Evolutionary conservation across 257 asterid genomes (phyloP), one percentile per base, ranked within the genome.

Genomic region (Echium plantagineum): DNA sequence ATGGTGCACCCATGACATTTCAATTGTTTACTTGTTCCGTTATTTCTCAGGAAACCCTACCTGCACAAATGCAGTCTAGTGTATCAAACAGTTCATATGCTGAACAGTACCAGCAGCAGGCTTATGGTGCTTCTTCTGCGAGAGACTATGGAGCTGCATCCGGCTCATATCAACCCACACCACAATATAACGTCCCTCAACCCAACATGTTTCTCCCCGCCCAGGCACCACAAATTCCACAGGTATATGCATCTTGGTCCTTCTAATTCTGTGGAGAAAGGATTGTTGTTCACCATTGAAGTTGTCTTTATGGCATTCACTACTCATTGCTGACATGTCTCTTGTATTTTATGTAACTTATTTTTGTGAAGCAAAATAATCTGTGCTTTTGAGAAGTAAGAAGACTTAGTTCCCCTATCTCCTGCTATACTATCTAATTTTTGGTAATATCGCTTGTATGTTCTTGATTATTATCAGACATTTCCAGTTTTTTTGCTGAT

Each of bases 141-240:
- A 74, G 74, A 66, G 77, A 73, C 47, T 86, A 79, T 69, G 69
- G 63, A 77, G 66, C 85, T 69, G 3, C 64, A 48, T 80, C 87
- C 65, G 58, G 77, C 53, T 20, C 84, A 21, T 87, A 79, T 72
- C 94, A 80, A 64, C 78, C 82, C 63, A 66, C 67, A 67, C 74
- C 80, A 46, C 94, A 69, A 66, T 80, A 85, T 53, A 80, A 66
- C 61, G 48, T 62, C 7, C 80, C 63, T 55, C 95, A 71, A 59
- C 94, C 94, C 30, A 65, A 68, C 67, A 88, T 83, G 18, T 91
- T 91, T 69, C 69, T 91, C 67, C 98, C 98, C 58, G 68, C 94
- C 69, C 89, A 83, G 55, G 74, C 77, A 61, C 55, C 83, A 65
- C 83, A 78, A 68, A 69, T 80, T 70, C 77, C 83, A 53, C 55